Evolutionary conservation across 208 protist genomes (phyloP), one percentile per base, ranked within the genome.

Genomic region (Phytomonas serpens): DNA sequence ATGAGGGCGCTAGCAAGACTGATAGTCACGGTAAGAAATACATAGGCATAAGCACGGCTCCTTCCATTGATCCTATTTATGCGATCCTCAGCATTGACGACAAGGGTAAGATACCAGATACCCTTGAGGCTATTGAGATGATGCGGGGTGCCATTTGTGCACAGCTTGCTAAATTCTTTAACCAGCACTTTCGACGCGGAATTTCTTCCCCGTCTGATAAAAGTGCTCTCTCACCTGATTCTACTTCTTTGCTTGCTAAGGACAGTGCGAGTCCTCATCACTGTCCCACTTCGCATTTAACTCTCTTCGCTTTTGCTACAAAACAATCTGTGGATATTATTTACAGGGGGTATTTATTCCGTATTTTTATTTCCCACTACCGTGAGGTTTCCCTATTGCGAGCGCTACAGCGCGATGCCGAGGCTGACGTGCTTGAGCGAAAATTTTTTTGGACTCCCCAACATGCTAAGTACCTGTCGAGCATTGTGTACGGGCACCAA

Each of bases 71-170:
- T 71, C 88, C 88, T 36, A 84, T 96, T 61, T 82, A 92, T 76
- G 84, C 79, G 65, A 88, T 96, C 14, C 75, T 96, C 34, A 87
- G 75, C 61, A 93, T 96, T 69, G 88, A 93, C 70, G 91, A 96
- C 72, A 86, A 83, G 76, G 76, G 77, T 65, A 87, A 87, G 63
- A 93, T 96, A 57, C 91, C 91, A 10, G 91, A 96, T 74, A 91
- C 86, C 29, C 66, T 85, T 37, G 88, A 96, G 68, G 91, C 87
- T 23, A 96, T 96, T 73, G 75, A 75, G 7, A 79, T 86, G 71
- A 94, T 94, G 80, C 93, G 93, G 74, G 88, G 88, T 61, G 91
- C 91, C 61, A 90, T 96, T 69, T 84, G 83, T 70, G 91, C 87
- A 14, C 91, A 96, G 75, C 79, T 96, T 57, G 78, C 91, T 42